Percentiles rank a stretch among this genome's conserved stretches.
Conservation (phyloP, 495 filamentous ascomycete species). For the Daldinia caldariorum region DNA sequence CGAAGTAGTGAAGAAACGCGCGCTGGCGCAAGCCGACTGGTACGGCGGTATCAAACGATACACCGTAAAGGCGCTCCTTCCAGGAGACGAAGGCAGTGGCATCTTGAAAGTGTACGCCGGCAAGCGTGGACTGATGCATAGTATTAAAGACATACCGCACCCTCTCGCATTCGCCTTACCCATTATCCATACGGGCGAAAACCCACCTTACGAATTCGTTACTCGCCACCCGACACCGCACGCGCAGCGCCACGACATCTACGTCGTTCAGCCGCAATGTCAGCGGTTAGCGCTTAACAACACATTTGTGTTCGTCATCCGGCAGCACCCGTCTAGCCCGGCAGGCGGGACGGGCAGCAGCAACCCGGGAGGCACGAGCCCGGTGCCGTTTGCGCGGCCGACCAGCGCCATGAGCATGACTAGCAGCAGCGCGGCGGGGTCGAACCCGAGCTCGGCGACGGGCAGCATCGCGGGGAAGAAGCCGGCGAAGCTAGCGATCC, state of each 20-base stretch:
- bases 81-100: constrained; percentile 88
- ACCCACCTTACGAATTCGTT: constrained; percentile 92
- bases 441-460: constrained; percentile 61
- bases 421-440: constrained; percentile 69
- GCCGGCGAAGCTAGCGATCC: constrained; percentile 94
- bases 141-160: constrained; percentile 92
- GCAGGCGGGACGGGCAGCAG: constrained; percentile 52
- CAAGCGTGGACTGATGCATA: constrained; percentile 93
- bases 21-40: constrained; percentile 93
- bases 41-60: constrained; percentile 85
- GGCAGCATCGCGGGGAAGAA: constrained; percentile 67
- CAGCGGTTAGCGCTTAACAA: constrained; percentile 87
- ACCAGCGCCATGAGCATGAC: constrained; percentile 85
- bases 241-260: constrained; percentile 94
- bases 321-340: constrained; percentile 83
- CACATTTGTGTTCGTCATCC: constrained; percentile 95
- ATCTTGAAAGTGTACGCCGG: constrained; percentile 94
- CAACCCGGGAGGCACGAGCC: constrained; percentile 68
- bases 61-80: constrained; percentile 89
- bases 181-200: constrained; percentile 87
- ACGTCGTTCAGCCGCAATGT: constrained; percentile 95
- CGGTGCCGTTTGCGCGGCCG: constrained; percentile 76
- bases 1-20: constrained; percentile 83
- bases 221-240: constrained; percentile 95
- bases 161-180: constrained; percentile 91